A percentile compares a stretch with the other conserved stretches of the same genome.
These are phyloP conservation scores for Galerina sulciceps DNA, from an alignment of 768 basidiomycete species.

Conservation along the genomic window DNA sequence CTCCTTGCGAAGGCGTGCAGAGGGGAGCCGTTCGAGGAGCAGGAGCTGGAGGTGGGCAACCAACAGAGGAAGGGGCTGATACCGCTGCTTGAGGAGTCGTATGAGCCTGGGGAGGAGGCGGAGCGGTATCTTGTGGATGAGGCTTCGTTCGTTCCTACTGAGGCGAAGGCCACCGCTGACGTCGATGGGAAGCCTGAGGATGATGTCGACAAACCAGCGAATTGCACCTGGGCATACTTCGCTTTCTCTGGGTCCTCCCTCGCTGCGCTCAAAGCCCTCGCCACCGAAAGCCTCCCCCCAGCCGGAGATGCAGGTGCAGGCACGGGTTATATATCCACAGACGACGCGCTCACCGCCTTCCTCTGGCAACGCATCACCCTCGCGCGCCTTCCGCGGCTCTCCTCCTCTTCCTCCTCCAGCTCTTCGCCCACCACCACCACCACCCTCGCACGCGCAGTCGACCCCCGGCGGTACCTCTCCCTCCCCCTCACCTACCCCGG, in stretches of 20 bases:
- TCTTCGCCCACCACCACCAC: not conserved
- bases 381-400: slow-evolving; percentile 26
- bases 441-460: slow-evolving; percentile 29
- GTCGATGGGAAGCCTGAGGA: no score
- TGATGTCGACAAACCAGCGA: no score
- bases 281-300: slow-evolving; percentile 15
- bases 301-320: not conserved
- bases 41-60: slow-evolving; percentile 25
- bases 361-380: slow-evolving; percentile 30
- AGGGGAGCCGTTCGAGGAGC: slow-evolving; percentile 20
- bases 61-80: slow-evolving; percentile 17
- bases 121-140: slow-evolving; percentile 8
- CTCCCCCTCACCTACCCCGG: slow-evolving; percentile 27
- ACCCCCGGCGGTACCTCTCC: slow-evolving; percentile 25
- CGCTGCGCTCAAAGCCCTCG: slow-evolving; percentile 22
- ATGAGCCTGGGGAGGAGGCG: slow-evolving; percentile 3
- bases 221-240: slow-evolving; percentile 21
- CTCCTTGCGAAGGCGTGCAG: slow-evolving; percentile 28
- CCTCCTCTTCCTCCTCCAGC: slow-evolving; percentile 2
- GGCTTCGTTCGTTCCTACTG: not conserved
- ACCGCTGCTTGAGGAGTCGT: slow-evolving; percentile 19
- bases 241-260: slow-evolving; percentile 18
- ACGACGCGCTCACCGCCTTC: slow-evolving; percentile 30
- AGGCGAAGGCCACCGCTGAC: no score
- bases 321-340: slow-evolving; percentile 25